Evolutionary conservation across 495 filamentous ascomycete genomes (phyloP).

Genomic region (Cercophora samala): DNA sequence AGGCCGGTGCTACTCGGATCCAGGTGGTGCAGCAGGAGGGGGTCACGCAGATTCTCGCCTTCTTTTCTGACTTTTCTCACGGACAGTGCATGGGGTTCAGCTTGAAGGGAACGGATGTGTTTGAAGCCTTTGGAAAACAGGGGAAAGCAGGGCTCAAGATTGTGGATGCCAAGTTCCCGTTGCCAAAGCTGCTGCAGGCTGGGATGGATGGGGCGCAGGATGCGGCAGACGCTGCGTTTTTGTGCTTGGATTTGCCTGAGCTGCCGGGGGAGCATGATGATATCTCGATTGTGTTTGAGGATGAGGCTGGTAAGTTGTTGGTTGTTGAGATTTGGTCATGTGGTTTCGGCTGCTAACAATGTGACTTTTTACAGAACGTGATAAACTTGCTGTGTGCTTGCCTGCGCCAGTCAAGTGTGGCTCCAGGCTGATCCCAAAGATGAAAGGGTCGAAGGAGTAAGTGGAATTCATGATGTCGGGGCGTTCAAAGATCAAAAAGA

Average conservation of each 20-base stretch:
- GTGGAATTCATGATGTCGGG: not conserved
- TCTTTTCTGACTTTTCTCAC: constrained; percentile 78
- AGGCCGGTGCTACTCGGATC: constrained; percentile 67
- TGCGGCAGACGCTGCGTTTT: constrained; percentile 56
- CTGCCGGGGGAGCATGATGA: constrained; percentile 90
- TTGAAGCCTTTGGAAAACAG: constrained; percentile 65
- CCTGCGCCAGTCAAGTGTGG: constrained; percentile 47
- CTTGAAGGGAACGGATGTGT: constrained; percentile 73
- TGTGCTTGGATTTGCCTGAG: constrained; percentile 80
- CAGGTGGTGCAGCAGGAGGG: constrained; percentile 75
- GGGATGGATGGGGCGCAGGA: constrained; percentile 39
- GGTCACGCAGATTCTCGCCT: constrained; percentile 70
- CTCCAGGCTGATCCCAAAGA: constrained; percentile 32
- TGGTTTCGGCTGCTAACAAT: constrained; percentile 17
- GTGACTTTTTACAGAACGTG: constrained; percentile 36
- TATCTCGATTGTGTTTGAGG: constrained; percentile 78
- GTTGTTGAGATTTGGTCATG: not conserved
- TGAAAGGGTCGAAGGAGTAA: constrained; percentile 16
- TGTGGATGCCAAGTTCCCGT: constrained; percentile 84
- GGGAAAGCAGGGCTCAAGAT: constrained; percentile 68
- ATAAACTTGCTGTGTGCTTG: constrained; percentile 42
- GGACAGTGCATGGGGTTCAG: constrained; percentile 84
- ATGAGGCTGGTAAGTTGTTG: constrained; percentile 62
- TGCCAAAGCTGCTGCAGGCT: constrained; percentile 58
- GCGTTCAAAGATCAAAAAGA: not conserved